These are phyloP conservation scores for Paramecium caudatum DNA, from an alignment of 73 alveolate genomes.

Conservation along the genomic window DNA sequence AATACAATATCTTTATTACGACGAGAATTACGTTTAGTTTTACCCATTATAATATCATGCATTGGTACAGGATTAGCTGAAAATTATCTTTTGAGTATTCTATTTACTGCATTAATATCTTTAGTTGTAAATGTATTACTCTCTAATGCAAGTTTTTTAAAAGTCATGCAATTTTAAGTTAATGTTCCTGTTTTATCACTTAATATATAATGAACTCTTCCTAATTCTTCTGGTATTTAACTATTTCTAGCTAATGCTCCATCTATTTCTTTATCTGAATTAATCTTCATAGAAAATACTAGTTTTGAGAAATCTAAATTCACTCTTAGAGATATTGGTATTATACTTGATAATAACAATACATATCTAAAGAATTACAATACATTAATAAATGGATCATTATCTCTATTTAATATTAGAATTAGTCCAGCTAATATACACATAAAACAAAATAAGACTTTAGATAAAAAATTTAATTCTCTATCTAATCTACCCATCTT, in stretches of 20 bases:
- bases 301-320: conserved; percentile 95
- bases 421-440: conserved; percentile 72
- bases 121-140: conserved; percentile 80
- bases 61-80: conserved; percentile 54
- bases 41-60: conserved; percentile 49
- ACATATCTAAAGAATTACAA: conserved; percentile 84
- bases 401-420: conserved; percentile 19
- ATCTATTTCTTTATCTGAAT: conserved; percentile 84
- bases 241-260: conserved; percentile 96
- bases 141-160: conserved; percentile 93
- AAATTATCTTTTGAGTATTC: conserved; percentile 48
- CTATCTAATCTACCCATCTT: conserved; percentile 93
- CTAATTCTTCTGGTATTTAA: conserved; percentile 98
- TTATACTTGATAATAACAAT: conserved; percentile 89
- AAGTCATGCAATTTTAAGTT: conserved; percentile 97
- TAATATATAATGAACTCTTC: conserved; percentile 92
- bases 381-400: conserved; percentile 18
- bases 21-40: conserved; percentile 69
- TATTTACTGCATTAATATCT: conserved; percentile 43
- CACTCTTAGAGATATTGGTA: conserved; percentile 96
- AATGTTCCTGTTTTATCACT: conserved; percentile 99
- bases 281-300: conserved; percentile 85
- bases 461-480: conserved; percentile 87
- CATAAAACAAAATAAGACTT: conserved; percentile 84
- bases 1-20: conserved; percentile 75